Conservation (phyloP, 1,284 basidiomycete species). For the Cutaneotrichosporon dermatis region DNA sequence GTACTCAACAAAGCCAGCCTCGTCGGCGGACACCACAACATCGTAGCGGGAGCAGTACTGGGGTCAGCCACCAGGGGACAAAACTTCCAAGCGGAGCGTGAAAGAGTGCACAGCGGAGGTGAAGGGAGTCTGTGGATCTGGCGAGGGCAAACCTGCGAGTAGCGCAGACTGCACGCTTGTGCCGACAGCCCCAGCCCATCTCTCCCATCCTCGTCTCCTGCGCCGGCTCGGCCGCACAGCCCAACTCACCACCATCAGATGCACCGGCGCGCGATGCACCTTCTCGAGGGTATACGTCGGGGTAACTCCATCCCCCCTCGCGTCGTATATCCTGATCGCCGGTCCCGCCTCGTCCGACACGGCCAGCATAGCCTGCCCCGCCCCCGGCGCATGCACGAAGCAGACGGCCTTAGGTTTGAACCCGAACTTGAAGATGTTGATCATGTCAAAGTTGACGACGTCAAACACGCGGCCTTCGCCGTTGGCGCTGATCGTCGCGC, state of each 20-base stretch:
- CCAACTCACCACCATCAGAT: constrained; percentile 74
- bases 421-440: constrained; percentile 90
- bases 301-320: constrained; percentile 67
- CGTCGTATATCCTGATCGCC: constrained; percentile 85
- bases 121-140: no score
- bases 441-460: constrained; percentile 98
- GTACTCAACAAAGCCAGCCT: constrained; percentile 92
- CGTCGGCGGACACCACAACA: constrained; percentile 89
- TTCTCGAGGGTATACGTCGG: constrained; percentile 69
- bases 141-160: no score
- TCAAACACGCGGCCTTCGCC: constrained; percentile 91
- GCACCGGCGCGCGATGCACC: constrained; percentile 81
- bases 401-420: constrained; percentile 80
- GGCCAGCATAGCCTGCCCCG: constrained; percentile 82
- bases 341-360: constrained; percentile 77
- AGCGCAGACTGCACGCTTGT: no score
- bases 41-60: constrained; percentile 88
- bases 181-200: not conserved
- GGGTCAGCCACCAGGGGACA: not conserved
- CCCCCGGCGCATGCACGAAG: constrained; percentile 86
- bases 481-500: constrained; percentile 81
- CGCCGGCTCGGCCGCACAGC: not conserved
- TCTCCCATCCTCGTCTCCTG: not conserved
- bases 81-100: not conserved
- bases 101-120: no score